Evolutionary conservation across 1,284 basidiomycete species (phyloP), one percentile per base, ranked within the genome.

Genomic region (Xerocomus amazonicus): DNA sequence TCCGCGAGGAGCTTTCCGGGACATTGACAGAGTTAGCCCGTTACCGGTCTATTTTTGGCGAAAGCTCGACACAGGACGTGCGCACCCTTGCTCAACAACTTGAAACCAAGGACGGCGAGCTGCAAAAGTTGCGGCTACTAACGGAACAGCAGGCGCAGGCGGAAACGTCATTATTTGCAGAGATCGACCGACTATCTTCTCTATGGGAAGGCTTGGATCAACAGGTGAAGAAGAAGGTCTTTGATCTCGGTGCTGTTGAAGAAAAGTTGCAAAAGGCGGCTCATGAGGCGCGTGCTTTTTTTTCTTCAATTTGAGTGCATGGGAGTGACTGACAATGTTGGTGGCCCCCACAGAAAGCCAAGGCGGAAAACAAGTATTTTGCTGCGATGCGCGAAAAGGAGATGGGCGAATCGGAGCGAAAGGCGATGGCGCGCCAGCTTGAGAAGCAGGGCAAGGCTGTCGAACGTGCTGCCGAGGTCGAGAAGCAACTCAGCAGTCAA

Each of bases 331-430:
- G 19, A 2, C 6, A 31, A 17, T 12, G 29, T 35, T 46, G 29
- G 48, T 10, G 27, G 14, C 4, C 4, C 5, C 14, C 23, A 40
- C 60, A 88, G 82, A 89, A 83, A 85, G 90, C 92, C 12, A 97
- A 96, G 71, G 85, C 90, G 17, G 95, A 98, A 61, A 97, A 94
- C 75, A 97, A 94, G 70, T 98, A 86, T 69, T 98, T 87, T 66
- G 81, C 90, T 26, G 85, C 88, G 6, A 92, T 96, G 87, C 84
- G 92, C 31, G 84, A 88, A 50, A 94, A 92, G 66, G 94, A 97
- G 55, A 84, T 87, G 3, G 70, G 87, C 6, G 89, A 92, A 33
- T 76, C 74, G 2, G 92, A 97, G 66, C 79, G 83, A 52, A 89
- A 90, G 65, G 81, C 79, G 32, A 70, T 87, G 19, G 68, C 75